Evolutionary conservation across 305 asterid genomes (phyloP).

Genomic region (Fraxinus nigra): DNA sequence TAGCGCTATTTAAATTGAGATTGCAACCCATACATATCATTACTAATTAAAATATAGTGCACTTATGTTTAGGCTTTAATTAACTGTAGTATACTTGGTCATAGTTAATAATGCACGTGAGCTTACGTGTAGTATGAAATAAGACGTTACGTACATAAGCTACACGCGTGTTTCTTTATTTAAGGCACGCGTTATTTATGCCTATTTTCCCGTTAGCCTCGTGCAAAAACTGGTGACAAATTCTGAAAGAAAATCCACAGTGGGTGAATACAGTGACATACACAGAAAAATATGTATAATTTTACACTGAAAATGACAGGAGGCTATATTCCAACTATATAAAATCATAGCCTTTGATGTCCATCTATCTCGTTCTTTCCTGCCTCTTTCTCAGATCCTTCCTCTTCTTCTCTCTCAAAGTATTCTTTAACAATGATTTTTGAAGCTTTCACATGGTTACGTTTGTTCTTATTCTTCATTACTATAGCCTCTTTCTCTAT

Average conservation of each 20-base stretch:
- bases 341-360: background rate
- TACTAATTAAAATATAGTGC: no score
- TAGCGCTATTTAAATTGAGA: no score
- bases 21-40: no score
- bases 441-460: conserved; percentile 20
- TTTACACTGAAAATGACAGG: background rate
- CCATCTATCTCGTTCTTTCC: conserved; percentile 6
- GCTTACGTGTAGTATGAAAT: background rate
- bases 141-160: background rate
- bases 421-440: conserved; percentile 7
- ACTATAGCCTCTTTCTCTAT: conserved; percentile 12
- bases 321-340: conserved; percentile 16
- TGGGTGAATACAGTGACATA: background rate
- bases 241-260: background rate
- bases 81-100: background rate
- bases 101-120: background rate
- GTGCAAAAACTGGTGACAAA: background rate
- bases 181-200: conserved; percentile 37
- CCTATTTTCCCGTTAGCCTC: conserved; percentile 17
- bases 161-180: background rate
- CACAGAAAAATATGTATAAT: no score
- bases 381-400: background rate
- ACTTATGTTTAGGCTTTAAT: no score
- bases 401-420: background rate
- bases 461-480: conserved; percentile 27